Evolutionary conservation across 2,329 filamentous ascomycete genomes (phyloP).

Genomic region (Trichoderma sp.): DNA sequence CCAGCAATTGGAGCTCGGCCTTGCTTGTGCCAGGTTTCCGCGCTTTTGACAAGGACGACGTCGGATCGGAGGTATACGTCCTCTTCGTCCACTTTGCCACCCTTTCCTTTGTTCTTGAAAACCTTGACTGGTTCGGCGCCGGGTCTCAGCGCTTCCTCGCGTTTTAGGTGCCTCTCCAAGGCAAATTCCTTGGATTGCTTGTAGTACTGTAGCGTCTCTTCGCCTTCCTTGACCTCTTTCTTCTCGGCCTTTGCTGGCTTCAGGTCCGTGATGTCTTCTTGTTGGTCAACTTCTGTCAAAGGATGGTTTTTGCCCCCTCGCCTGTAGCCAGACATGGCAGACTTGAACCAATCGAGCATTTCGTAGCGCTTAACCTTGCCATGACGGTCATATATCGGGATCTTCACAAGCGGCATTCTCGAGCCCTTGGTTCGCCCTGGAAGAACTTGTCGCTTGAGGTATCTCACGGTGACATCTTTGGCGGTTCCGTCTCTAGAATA

Average conservation of each 20-base stretch:
- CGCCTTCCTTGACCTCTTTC: constrained; percentile 71
- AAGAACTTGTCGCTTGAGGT: constrained; percentile 77
- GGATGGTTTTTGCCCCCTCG: constrained; percentile 51
- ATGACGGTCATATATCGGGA: constrained; percentile 74
- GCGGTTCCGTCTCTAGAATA: constrained; percentile 83
- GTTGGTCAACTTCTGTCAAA: constrained; percentile 70
- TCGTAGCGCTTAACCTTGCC: constrained; percentile 78
- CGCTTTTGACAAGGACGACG: constrained; percentile 81
- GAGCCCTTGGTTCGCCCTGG: constrained; percentile 89
- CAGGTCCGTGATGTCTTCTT: constrained; percentile 78
- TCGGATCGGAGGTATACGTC: constrained; percentile 80
- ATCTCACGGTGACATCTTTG: constrained; percentile 92
- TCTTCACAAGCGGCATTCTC: constrained; percentile 75
- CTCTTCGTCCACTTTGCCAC: constrained; percentile 71
- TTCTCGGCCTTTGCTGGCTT: constrained; percentile 71
- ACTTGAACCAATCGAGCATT: constrained; percentile 85
- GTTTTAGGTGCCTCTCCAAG: constrained; percentile 80
- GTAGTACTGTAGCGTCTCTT: constrained; percentile 84
- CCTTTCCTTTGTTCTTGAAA: constrained; percentile 76
- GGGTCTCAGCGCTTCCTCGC: constrained; percentile 83
- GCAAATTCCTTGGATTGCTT: constrained; percentile 85
- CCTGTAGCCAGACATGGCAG: constrained; percentile 72
- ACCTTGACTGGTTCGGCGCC: constrained; percentile 68
- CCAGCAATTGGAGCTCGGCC: constrained; percentile 74
- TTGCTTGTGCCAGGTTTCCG: constrained; percentile 98